phyloP scores from a whole-genome alignment of 306 rosid genomes.

The Crotalaria pallida region DNA sequence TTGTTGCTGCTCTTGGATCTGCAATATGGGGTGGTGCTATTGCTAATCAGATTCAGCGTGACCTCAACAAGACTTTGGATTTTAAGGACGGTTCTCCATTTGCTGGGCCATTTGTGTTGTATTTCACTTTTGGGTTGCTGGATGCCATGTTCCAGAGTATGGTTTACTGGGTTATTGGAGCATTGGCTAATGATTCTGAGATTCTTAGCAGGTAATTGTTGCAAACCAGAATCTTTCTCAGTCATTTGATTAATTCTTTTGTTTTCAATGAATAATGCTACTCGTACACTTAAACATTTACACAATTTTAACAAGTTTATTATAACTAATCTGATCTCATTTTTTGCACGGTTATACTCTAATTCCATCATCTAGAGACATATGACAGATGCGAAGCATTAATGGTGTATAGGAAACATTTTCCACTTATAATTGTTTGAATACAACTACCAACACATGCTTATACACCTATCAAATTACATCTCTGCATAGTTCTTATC shows the following conservation, averaged over 20 bases:
- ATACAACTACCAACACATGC: neutral
- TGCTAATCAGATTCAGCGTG: conserved; percentile 54
- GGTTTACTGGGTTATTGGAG: conserved; percentile 90
- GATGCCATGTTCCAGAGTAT: conserved; percentile 90
- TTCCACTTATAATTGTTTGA: no score
- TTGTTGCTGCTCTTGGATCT: conserved; percentile 51
- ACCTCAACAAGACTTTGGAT: conserved; percentile 37
- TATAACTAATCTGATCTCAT: no score
- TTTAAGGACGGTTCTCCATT: conserved; percentile 55
- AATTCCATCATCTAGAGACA: neutral
- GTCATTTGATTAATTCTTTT: neutral
- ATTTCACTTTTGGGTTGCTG: conserved; percentile 70
- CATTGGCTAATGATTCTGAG: conserved; percentile 80
- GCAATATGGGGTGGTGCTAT: conserved; percentile 83
- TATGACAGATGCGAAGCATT: neutral
- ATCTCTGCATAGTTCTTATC: neutral
- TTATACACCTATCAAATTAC: neutral
- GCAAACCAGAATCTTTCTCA: neutral
- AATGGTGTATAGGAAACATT: no score
- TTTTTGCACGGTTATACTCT: neutral
- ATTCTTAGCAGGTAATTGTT: conserved; percentile 74
- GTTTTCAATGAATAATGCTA: no score
- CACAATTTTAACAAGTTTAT: no score
- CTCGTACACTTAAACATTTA: neutral
- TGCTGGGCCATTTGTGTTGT: conserved; percentile 80